Base-by-base conservation (phyloP, 2,329 filamentous ascomycete species). In the Arthrobotrys sinensis region DNA sequence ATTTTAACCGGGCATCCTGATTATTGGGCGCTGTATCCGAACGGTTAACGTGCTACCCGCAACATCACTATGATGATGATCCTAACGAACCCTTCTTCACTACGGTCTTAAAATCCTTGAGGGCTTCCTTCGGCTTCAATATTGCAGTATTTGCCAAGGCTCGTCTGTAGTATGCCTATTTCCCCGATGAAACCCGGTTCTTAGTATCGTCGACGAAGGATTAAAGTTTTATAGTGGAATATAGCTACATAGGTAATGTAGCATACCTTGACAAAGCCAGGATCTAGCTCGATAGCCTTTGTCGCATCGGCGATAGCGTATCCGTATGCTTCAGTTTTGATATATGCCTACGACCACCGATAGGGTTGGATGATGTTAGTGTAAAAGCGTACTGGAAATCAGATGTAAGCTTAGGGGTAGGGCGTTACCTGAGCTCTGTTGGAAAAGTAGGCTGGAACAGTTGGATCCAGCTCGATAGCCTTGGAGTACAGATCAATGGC, bases 291-390 rank as follows among this genome's bases (percentile, higher is more conserved):
- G 83, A 98, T 91, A 14, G 96, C 96, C 85, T 93, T 96, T 66
- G 92, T 93, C 36, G 95, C 93, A 85, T 99, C 96, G 65, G 91
- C 88, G 82, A 98, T 92, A 24, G 96, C 94, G 86, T 95, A 97
- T 45, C 96, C 96, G 84, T 94, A 98, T 19, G 95, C 90, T 85
- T 99, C 96, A 45, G 95, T 91, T 86, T 97, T 98, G 85, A 99
- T 95, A 84, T 99, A 89, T 80, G 93, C 93, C 93, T 97, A 82
- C 28, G n/a, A 3, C n/a, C 11, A 12, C 36, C 40, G 40, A 45
- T 14, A 6, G 5, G 24, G 43, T n/a, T 7, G 43, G 12, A 45
- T 45, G n/a, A 38, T 7, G 7, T 45, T 6, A n/a, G 43, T 46
- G 24, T 32, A 50, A 52, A 12, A 60, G 21, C 48, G 10, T 48